A percentile compares a stretch with the other conserved stretches of the same genome.
These are phyloP conservation scores for Pyrus pyrifolia DNA, from an alignment of 306 rosid species.

Conservation along the genomic window DNA sequence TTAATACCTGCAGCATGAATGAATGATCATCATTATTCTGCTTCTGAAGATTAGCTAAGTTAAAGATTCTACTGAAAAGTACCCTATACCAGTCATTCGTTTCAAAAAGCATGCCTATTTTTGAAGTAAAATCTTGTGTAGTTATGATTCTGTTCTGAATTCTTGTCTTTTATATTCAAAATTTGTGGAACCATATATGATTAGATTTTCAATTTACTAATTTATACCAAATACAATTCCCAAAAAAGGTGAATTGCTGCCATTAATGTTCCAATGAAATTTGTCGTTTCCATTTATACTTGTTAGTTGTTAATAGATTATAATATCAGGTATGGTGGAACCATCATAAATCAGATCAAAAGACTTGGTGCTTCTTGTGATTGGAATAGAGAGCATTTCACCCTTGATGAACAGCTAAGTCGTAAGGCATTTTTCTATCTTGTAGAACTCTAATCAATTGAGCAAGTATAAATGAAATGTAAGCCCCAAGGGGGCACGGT, in stretches of 20 bases:
- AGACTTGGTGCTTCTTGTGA: slow-evolving; percentile 99
- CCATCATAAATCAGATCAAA: slow-evolving; percentile 91
- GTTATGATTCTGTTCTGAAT: not conserved
- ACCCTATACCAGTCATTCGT: not conserved
- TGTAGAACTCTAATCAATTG: slow-evolving; percentile 26
- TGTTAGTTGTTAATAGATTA: slow-evolving; percentile 1
- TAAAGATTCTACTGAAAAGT: not conserved
- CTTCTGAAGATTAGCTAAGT: not conserved
- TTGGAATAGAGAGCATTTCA: slow-evolving; percentile 92
- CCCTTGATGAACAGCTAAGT: slow-evolving; percentile 99
- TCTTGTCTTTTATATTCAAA: not conserved
- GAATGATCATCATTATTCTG: not conserved
- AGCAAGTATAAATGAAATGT: not conserved
- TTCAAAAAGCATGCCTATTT: not conserved
- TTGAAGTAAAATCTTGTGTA: not conserved
- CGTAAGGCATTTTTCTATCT: slow-evolving; percentile 74
- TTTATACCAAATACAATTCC: not conserved
- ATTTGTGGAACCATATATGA: not conserved
- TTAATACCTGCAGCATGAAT: not conserved
- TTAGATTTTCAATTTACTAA: not conserved
- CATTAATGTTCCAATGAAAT: not conserved
- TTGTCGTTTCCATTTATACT: not conserved
- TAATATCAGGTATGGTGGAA: slow-evolving; percentile 76
- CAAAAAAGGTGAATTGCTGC: not conserved
- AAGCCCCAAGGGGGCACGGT: too few species aligned